These are phyloP conservation scores for Pythium aquatile DNA, from an alignment of 352 stramenopile genomes.

Conservation along the genomic window DNA sequence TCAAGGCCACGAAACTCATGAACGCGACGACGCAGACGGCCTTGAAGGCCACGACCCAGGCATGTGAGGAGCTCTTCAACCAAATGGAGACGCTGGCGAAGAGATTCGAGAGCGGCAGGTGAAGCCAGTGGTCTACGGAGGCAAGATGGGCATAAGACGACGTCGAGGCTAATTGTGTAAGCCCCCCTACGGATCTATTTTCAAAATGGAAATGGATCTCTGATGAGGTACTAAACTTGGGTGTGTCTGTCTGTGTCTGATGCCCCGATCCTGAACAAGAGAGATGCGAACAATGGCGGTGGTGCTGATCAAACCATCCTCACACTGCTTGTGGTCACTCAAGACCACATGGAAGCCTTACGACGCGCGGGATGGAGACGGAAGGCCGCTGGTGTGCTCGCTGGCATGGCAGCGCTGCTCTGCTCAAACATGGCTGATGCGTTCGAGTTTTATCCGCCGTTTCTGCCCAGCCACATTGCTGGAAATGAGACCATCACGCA, in stretches of 20 bases:
- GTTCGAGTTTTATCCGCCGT: constrained; percentile 36
- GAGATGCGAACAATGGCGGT: neutral
- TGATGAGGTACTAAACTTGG: constrained; percentile 8
- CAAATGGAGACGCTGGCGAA: constrained; percentile 12
- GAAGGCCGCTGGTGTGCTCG: neutral
- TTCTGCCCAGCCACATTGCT: constrained; percentile 33
- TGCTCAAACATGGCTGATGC: neutral
- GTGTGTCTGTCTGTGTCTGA: neutral
- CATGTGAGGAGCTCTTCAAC: constrained; percentile 8
- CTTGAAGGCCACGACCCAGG: constrained; percentile 9
- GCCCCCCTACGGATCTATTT: neutral
- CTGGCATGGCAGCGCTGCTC: neutral
- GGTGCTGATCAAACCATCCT: neutral
- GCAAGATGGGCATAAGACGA: neutral
- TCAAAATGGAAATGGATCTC: constrained; percentile 2
- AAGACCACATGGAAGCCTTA: neutral
- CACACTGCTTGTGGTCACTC: neutral
- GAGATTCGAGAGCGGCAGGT: constrained; percentile 16
- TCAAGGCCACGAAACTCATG: constrained; percentile 25
- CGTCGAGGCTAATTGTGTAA: constrained; percentile 21
- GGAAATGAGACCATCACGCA: constrained; percentile 34
- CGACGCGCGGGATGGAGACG: neutral
- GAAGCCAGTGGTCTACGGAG: neutral
- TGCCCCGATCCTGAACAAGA: neutral
- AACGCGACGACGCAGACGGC: constrained; percentile 20